Evolutionary conservation across 164 flowering plant genomes (phyloP), one percentile per base, ranked within the genome.

Genomic region (Stephania cephalantha): DNA sequence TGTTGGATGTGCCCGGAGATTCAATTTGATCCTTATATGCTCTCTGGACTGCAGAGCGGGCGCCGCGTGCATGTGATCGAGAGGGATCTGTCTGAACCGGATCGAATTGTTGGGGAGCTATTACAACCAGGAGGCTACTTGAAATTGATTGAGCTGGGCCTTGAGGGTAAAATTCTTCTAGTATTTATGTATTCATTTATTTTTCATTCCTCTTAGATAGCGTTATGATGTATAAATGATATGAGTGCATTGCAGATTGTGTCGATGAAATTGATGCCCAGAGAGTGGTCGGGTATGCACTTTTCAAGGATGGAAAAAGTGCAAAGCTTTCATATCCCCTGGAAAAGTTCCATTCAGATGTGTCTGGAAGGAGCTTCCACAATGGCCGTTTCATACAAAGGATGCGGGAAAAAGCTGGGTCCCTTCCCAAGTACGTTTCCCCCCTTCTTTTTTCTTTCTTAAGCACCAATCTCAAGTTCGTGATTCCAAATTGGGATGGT

Each of bases 111-210:
- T 80, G 99, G 99, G 46, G 99, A 95, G 78, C 83, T 95, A 65
- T 82, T 95, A 74, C 99, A 95, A 74, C 97, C 99, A 9, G 99
- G 99, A 48, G 99, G 99, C 72, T 95, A 93, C 80, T 90, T 95
- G 73, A 95, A 95, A 79, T 79, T 95, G 78, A 79, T 88, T 67
- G 99, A 95, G 77, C 78, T 95, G 77, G 97, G 97, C 75, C 87
- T 95, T 79, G 84, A 86, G 80, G 99, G 99, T 95, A 79, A 46
- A 80, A 68, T 18, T 50, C 25, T 4, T 58, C 64, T 58, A 58
- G n/a, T 58, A 58, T 53, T 42, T 64, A 61, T n/a, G 1, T 10
- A 6, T 71, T 55, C 58, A 18, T 7, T 11, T 6, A 9, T 45
- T 44, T 30, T 7, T 11, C 6, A 18, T 45, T 44, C 25, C 31